phyloP scores from a whole-genome alignment of 2,329 filamentous ascomycete genomes.

The Monosporascus sp. region DNA sequence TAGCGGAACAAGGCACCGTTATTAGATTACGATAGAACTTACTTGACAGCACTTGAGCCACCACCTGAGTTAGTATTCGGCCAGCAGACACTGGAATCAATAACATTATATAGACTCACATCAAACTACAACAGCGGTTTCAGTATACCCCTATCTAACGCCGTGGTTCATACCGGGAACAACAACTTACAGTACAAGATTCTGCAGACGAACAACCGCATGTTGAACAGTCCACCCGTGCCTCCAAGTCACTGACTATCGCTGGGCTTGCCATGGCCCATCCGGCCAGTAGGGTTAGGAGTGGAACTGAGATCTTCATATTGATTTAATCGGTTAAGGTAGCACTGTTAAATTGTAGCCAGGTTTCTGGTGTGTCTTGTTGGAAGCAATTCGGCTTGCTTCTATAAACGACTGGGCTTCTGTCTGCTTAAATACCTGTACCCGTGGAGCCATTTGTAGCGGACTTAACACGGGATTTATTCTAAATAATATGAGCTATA shows the following conservation, averaged over 20 bases:
- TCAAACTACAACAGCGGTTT: neutral
- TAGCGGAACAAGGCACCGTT: too few species aligned
- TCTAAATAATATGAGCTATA: neutral
- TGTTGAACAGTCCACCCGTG: slow-evolving; percentile 6
- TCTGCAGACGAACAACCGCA: slow-evolving; percentile 10
- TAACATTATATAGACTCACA: neutral
- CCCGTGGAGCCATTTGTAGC: neutral
- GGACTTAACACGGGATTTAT: neutral
- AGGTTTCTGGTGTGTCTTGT: neutral
- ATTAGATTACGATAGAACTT: neutral
- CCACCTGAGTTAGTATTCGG: neutral
- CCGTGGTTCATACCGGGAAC: neutral
- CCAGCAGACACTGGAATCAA: neutral
- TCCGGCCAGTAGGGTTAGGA: slow-evolving; percentile 7
- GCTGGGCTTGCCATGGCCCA: slow-evolving; percentile 6
- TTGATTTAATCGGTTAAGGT: slow-evolving; percentile 1
- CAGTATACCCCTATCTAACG: neutral
- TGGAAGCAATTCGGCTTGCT: neutral
- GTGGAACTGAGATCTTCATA: slow-evolving; percentile 8
- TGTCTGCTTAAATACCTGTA: neutral
- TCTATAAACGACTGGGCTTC: neutral
- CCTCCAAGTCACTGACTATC: slow-evolving; percentile 2
- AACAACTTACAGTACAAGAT: slow-evolving; percentile 6
- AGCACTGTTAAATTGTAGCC: neutral
- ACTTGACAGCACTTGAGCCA: slow-evolving; percentile 3